Evolutionary conservation across 2,329 filamentous ascomycete genomes (phyloP).

Genomic region (Diplodia seriata): DNA sequence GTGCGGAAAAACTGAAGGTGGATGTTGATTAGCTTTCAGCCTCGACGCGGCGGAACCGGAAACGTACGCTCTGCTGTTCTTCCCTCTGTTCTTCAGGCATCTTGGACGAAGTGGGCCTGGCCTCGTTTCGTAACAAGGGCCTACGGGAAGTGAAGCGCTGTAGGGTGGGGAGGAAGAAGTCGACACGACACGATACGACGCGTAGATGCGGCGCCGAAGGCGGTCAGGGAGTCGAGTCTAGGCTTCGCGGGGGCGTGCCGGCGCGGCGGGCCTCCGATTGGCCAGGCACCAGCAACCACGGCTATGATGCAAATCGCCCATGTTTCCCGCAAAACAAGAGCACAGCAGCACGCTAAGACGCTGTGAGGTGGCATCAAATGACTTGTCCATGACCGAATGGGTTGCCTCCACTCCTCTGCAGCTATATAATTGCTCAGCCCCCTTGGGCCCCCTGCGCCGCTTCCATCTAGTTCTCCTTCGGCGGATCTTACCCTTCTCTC

Average conservation of each 20-base stretch:
- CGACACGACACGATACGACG: conserved; percentile 20
- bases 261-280: conserved; percentile 18
- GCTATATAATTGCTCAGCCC: background rate
- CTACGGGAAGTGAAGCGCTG: background rate
- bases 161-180: background rate
- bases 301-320: conserved; percentile 28
- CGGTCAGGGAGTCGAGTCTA: background rate
- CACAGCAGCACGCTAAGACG: conserved; percentile 23
- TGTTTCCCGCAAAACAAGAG: background rate
- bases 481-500: background rate
- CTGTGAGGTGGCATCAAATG: conserved; percentile 30
- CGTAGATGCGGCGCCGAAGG: conserved; percentile 16
- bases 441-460: background rate
- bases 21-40: conserved; percentile 1
- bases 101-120: conserved; percentile 26
- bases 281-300: background rate
- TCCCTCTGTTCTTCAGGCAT: conserved; percentile 33
- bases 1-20: conserved; percentile 45
- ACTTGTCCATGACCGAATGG: conserved; percentile 15
- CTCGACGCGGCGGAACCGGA: background rate
- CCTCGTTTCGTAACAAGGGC: background rate
- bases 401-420: background rate
- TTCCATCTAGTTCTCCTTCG: background rate
- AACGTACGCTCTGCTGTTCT: conserved; percentile 33
- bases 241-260: conserved; percentile 15